Evolutionary conservation across 1,139 yeast species (phyloP), one percentile per base, ranked within the genome.

Genomic region (Geotrichum histeridarum): DNA sequence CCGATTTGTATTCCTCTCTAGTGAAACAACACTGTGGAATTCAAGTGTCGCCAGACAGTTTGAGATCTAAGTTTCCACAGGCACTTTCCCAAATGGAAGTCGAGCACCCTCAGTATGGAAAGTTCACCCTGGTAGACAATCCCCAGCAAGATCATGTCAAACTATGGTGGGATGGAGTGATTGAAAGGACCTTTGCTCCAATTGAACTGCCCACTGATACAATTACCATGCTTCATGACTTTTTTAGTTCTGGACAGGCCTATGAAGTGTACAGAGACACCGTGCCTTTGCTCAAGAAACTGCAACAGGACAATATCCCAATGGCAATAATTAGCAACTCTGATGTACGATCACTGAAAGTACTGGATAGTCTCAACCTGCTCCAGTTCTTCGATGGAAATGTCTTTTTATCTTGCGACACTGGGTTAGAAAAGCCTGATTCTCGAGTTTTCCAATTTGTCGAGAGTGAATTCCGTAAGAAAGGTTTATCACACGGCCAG

Each of bases 241-340:
- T 62, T 50, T 66, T 64, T 54, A 54, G 58, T 35, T 51, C 60
- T 1, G 48, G 54, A 1, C 56, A 57, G 1, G 63, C 69, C 4
- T 66, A 65, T 47, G 36, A 41, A 12, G 50, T 63, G 27, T 65
- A 49, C 49, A 56, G 54, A 2, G 69, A 66, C 54, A 64, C 61
- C 1, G 36, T 47, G 32, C 56, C 55, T 8, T 41, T 58, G 7
- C 35, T 66, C 8, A 30, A 51, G 14, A 32, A 18, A 1, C 49
- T 66, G 50, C 42, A 51, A 12, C 18, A 38, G 6, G 32, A 38
- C 2, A 50, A 50, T 9, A 38, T 61, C 32, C 48, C 54, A n/a
- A 32, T 63, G 46, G 68, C 64, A n/a, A 51, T 66, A 4, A 41
- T 66, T n/a, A 62, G 67, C 14, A 65, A 66, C 42, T 60, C 66